These are phyloP conservation scores for Ascocoryne sarcoides DNA, from an alignment of 2,329 filamentous ascomycete species.

Conservation along the genomic window DNA sequence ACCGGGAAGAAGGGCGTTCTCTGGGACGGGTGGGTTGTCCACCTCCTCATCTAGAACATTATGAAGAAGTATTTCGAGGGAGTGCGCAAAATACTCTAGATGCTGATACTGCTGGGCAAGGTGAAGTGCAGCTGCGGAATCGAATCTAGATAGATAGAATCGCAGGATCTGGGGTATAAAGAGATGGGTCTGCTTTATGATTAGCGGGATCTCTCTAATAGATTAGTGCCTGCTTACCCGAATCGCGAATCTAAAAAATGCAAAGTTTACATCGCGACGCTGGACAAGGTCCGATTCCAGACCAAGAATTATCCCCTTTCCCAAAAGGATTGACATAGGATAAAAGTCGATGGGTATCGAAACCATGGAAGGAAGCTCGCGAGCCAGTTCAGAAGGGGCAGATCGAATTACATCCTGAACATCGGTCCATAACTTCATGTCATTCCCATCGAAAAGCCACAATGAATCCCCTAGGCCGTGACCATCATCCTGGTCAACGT, in stretches of 20 bases:
- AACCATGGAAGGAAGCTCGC: constrained; percentile 66
- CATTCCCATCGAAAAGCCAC: constrained; percentile 86
- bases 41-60: constrained; percentile 92
- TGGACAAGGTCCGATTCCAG: constrained; percentile 92
- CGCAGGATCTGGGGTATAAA: constrained; percentile 84
- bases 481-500: constrained; percentile 16
- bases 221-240: constrained; percentile 50
- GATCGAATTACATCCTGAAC: constrained; percentile 74
- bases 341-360: constrained; percentile 89
- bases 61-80: constrained; percentile 83
- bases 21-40: constrained; percentile 57
- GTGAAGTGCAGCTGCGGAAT: constrained; percentile 70
- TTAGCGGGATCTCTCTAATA: constrained; percentile 7
- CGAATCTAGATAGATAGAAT: constrained; percentile 66
- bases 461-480: constrained; percentile 66
- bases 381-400: constrained; percentile 53
- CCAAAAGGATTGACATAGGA: constrained; percentile 76
- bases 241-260: constrained; percentile 79
- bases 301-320: constrained; percentile 82
- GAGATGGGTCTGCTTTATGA: constrained; percentile 64
- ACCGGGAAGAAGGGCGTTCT: constrained; percentile 55
- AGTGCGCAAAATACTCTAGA: constrained; percentile 87
- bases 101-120: constrained; percentile 79
- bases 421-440: constrained; percentile 83
- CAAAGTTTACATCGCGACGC: constrained; percentile 82